Evolutionary conservation across 2,329 filamentous ascomycete genomes (phyloP).

Genomic region (Sporothrix euskadiensis): DNA sequence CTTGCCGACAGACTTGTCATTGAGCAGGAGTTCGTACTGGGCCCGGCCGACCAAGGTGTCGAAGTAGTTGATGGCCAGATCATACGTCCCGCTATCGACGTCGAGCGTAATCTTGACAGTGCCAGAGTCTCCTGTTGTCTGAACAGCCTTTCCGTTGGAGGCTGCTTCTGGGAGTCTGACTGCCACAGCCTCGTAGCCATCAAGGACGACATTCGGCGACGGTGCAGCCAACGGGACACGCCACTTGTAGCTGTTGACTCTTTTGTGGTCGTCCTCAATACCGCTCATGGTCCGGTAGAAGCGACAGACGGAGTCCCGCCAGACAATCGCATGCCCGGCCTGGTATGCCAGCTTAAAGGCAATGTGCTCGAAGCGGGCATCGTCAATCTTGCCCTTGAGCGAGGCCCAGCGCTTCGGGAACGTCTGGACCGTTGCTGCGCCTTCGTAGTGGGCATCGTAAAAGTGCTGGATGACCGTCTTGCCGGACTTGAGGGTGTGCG

Average conservation of each 20-base stretch:
- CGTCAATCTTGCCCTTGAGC: slow-evolving; percentile 58
- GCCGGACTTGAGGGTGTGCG: slow-evolving; percentile 57
- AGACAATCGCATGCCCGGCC: slow-evolving; percentile 68
- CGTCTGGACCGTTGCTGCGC: slow-evolving; percentile 59
- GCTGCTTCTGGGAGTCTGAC: background rate
- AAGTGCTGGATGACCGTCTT: slow-evolving; percentile 63
- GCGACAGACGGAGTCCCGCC: slow-evolving; percentile 66
- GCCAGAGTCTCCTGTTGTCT: slow-evolving; percentile 41
- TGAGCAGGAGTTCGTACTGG: slow-evolving; percentile 56
- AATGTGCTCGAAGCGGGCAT: slow-evolving; percentile 59
- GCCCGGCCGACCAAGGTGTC: slow-evolving; percentile 61
- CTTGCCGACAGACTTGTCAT: slow-evolving; percentile 52
- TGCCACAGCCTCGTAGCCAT: background rate
- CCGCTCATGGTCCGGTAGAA: slow-evolving; percentile 64
- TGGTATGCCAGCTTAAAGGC: slow-evolving; percentile 63
- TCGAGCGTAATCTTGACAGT: background rate
- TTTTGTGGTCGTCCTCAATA: slow-evolving; percentile 57
- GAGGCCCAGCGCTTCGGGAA: slow-evolving; percentile 58
- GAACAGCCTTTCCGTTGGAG: background rate
- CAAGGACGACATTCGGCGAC: background rate
- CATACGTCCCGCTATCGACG: slow-evolving; percentile 51
- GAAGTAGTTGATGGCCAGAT: slow-evolving; percentile 67
- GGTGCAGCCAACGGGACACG: slow-evolving; percentile 47
- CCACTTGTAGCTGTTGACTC: slow-evolving; percentile 63
- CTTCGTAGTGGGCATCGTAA: slow-evolving; percentile 56